These are phyloP conservation scores for Funneliformis mosseae DNA, from an alignment of 192 early-diverging fungal genomes.

Conservation along the genomic window DNA sequence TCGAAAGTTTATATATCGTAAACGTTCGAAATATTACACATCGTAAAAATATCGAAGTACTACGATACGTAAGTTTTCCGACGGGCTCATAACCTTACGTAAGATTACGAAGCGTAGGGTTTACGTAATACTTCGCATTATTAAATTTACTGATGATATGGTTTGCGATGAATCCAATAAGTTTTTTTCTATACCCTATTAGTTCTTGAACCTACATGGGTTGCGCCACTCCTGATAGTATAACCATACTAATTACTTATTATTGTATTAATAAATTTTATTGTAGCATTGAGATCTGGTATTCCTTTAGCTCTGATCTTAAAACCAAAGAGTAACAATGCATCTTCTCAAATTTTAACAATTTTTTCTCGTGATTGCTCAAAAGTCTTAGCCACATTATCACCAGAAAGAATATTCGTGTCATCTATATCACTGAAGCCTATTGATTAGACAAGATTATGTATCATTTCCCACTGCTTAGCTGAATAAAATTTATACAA, in stretches of 20 bases:
- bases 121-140: too few relatives aligned
- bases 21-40: too few relatives aligned
- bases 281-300: too few relatives aligned
- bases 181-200: neutral
- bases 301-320: too few relatives aligned
- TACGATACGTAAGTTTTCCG: too few relatives aligned
- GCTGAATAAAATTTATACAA: constrained; percentile 27
- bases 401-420: constrained; percentile 14
- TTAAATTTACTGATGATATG: too few relatives aligned
- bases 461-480: constrained; percentile 10
- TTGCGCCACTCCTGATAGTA: constrained; percentile 3
- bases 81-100: too few relatives aligned
- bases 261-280: constrained; percentile 26
- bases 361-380: constrained; percentile 12
- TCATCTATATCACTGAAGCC: constrained; percentile 24
- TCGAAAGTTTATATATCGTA: too few relatives aligned
- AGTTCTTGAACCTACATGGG: too few relatives aligned
- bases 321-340: constrained; percentile 13
- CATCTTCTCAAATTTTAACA: constrained; percentile 23
- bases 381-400: constrained; percentile 10
- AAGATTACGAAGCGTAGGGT: too few relatives aligned
- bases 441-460: constrained; percentile 27
- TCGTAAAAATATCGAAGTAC: too few relatives aligned
- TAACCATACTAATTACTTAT: constrained; percentile 3
- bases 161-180: constrained; percentile 17